Evolutionary conservation across 345 rosid species (phyloP).

Genomic region (Nephelium lappaceum): DNA sequence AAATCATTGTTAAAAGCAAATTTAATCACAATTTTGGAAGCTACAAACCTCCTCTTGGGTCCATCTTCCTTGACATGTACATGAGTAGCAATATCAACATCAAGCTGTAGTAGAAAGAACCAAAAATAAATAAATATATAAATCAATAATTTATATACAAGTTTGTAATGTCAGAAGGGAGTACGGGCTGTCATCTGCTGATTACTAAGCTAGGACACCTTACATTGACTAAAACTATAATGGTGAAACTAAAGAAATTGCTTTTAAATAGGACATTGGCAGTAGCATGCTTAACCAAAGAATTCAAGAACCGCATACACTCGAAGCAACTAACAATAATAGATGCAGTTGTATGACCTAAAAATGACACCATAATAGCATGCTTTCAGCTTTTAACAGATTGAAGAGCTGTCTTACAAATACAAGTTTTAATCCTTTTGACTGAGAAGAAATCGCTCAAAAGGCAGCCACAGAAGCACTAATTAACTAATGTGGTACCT

Average conservation of each 20-base stretch:
- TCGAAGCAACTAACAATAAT: not conserved
- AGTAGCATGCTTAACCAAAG: not conserved
- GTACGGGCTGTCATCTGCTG: not conserved
- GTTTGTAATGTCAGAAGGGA: not conserved
- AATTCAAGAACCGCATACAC: not conserved
- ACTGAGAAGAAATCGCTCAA: conserved; percentile 3
- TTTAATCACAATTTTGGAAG: conserved; percentile 10
- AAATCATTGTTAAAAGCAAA: conserved; percentile 11
- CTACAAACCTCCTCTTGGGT: conserved; percentile 76
- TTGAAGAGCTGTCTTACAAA: not conserved
- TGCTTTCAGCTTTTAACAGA: not conserved
- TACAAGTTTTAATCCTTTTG: not conserved
- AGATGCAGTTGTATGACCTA: not conserved
- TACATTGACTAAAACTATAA: not conserved
- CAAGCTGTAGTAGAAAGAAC: conserved; percentile 60
- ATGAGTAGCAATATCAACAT: conserved; percentile 85
- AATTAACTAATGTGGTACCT: not conserved
- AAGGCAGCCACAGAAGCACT: not conserved
- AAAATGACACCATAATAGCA: not conserved
- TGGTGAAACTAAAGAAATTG: not conserved
- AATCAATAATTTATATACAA: conserved; percentile 5
- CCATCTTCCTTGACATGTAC: conserved; percentile 77
- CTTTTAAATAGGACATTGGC: not conserved
- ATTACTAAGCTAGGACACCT: not conserved
- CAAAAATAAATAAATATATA: not conserved